Base-by-base conservation (phyloP, 1,284 basidiomycete genomes). In the Apiotrichum brassicae region DNA sequence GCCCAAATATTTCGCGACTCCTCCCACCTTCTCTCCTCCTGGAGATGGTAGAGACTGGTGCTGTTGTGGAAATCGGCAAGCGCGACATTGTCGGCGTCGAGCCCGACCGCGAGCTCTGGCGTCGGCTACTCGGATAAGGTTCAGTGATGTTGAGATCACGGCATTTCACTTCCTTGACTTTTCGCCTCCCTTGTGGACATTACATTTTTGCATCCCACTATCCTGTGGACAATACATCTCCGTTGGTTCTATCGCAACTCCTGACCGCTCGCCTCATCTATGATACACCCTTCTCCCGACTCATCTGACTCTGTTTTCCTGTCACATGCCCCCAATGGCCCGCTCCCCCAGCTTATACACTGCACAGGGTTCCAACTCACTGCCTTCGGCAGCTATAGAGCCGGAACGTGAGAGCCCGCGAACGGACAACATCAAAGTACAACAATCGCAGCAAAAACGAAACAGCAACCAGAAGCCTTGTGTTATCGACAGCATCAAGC, bases 31-130 rank as follows among this genome's bases (percentile, higher is more conserved):
- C 40, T 14, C 48, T 56, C 11, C 46, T 53, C 9, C 43, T 50
- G 18, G 57, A 58, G 33, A 58, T 58, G 45, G 54, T 42, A 30
- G 57, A 56, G 38, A 56, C 34, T 1, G 51, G 54, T 25, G 43
- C 49, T 5, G 38, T 58, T 8, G 41, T 50, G 12, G 46, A 35
- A 2, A 32, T 56, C 6, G 57, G 57, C 20, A 56, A 54, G 49
- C 46, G 57, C 23, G 57, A 58, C 23, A 45, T 58, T n/a, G 54
- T 58, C 18, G 51, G 46, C 14, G 41, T 33, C 12, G 57, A 58
- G 28, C 57, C 57, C 1, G 49, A 54, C 30, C 48, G 54, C 25
- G 54, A 55, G 25, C 54, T 58, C 6, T 58, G 57, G 57, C 38
- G 51, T 18, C 49, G 54, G 16, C 46, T 58, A n/a, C 23, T 58